phyloP scores from a whole-genome alignment of 2,329 filamentous ascomycete genomes.

The Cladophialophora psammophila region DNA sequence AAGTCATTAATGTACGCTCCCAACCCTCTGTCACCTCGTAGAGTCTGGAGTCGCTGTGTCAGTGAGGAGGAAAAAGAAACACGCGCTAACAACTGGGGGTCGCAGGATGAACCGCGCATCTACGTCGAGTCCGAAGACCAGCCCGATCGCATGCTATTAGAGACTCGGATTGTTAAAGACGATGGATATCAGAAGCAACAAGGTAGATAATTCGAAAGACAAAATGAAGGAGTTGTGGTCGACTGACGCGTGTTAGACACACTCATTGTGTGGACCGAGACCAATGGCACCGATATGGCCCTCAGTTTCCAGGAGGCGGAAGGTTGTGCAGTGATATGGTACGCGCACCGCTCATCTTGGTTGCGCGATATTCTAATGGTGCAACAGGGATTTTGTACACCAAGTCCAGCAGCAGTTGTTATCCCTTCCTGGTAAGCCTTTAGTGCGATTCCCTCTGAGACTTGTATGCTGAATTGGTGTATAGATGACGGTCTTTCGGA shows the following conservation, averaged over 20 bases:
- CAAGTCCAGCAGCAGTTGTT: constrained; percentile 79
- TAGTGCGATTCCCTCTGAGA: constrained; percentile 4
- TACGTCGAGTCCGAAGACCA: constrained; percentile 94
- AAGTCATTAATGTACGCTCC: constrained; percentile 71
- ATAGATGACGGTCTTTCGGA: constrained; percentile 87
- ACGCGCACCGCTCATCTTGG: constrained; percentile 43
- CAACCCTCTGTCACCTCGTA: background rate
- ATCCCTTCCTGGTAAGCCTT: constrained; percentile 57
- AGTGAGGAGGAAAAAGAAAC: background rate
- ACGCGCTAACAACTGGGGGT: constrained; percentile 21
- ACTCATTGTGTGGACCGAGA: constrained; percentile 96
- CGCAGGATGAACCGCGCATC: constrained; percentile 81
- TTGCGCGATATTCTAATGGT: constrained; percentile 27
- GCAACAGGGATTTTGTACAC: constrained; percentile 84
- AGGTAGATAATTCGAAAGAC: constrained; percentile 62
- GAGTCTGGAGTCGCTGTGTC: background rate
- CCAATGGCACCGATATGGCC: constrained; percentile 92
- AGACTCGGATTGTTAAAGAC: constrained; percentile 89
- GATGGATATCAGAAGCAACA: constrained; percentile 99
- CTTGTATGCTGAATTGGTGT: constrained; percentile 18
- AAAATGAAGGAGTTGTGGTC: constrained; percentile 20
- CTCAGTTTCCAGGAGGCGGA: constrained; percentile 98
- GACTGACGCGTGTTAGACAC: constrained; percentile 70
- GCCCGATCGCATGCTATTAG: constrained; percentile 79
- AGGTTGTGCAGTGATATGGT: constrained; percentile 93